These are phyloP conservation scores for Artomyces pyxidatus DNA, from an alignment of 768 basidiomycete genomes.

Conservation along the genomic window DNA sequence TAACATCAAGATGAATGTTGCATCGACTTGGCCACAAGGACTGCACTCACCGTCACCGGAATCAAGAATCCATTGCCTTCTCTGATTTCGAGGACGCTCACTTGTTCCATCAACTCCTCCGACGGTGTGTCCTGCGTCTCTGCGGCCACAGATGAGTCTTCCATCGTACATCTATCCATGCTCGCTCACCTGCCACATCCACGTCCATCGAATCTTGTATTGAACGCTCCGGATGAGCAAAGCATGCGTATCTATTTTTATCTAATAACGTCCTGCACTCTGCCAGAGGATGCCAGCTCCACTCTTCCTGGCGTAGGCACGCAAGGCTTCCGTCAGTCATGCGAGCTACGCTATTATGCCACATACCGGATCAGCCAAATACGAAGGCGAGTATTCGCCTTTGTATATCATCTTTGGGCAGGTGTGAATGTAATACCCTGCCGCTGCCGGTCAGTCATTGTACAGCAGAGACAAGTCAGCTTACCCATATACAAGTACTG, in stretches of 20 bases:
- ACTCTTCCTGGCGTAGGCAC: conserved; percentile 51
- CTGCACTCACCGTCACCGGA: conserved; percentile 8
- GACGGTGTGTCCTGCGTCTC: background rate
- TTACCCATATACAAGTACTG: conserved; percentile 81
- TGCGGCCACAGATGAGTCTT: background rate
- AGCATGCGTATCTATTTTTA: conserved; percentile 58
- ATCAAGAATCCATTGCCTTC: background rate
- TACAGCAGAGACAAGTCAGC: conserved; percentile 11
- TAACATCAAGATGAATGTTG: background rate
- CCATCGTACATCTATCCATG: too few species aligned
- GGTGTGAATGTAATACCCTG: conserved; percentile 89
- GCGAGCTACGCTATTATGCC: background rate
- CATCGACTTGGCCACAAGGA: too few species aligned
- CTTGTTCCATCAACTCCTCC: background rate
- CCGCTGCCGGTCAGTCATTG: background rate
- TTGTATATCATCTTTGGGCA: conserved; percentile 97
- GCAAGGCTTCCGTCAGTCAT: background rate
- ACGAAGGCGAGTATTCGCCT: conserved; percentile 86
- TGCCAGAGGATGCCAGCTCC: conserved; percentile 66
- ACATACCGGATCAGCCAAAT: conserved; percentile 75
- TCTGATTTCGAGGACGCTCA: background rate
- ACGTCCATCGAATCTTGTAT: background rate
- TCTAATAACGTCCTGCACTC: conserved; percentile 56
- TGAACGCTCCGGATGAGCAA: conserved; percentile 55
- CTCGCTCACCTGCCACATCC: too few species aligned